Evolutionary conservation across 805 yeast species (phyloP), one percentile per base, ranked within the genome.

Genomic region (Yamadazyma tumulicola): DNA sequence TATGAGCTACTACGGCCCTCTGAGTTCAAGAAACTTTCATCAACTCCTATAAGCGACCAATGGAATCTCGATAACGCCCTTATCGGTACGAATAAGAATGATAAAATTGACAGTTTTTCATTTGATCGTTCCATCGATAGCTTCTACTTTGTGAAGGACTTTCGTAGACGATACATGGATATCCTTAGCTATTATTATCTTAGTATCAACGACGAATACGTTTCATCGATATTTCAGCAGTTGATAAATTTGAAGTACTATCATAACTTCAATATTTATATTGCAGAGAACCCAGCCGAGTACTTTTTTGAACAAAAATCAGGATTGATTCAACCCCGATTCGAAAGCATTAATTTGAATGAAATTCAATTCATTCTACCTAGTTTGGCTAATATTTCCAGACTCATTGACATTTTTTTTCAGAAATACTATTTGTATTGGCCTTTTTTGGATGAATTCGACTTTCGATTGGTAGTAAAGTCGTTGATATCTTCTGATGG

Each of bases 371-470:
- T 10, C 11, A 8, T 30, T 14, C 26, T 35, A 19, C 38, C 38
- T 6, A 6, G n/a, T 5, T 15, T 25, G 23, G 27, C 19, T 7
- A 6, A 13, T 6, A n/a, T 29, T 7, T 21, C 16, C 3, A 14
- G 26, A 12, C 16, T 30, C 6, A 11, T 30, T 4, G 22, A 35
- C 15, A 20, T 20, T 4, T 35, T 16, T 13, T 35, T 35, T 19
- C 19, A 11, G 4, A 31, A 35, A 19, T 35, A 30, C 22, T 35
- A 35, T 19, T 7, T 25, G 2, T 9, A 20, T 2, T 35, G 38
- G 38, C 38, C 38, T 14, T 35, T 35, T 16, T 5, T 35, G 3
- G 38, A 35, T 16, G 38, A 35, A 14, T 19, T 25, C 20, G 34
- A 30, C 6, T 35, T 35, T 18, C 18, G 12, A 20, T 21, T 30